Evolutionary conservation across 1,284 basidiomycete genomes (phyloP).

Genomic region (Cutaneotrichosporon spelunceum): DNA sequence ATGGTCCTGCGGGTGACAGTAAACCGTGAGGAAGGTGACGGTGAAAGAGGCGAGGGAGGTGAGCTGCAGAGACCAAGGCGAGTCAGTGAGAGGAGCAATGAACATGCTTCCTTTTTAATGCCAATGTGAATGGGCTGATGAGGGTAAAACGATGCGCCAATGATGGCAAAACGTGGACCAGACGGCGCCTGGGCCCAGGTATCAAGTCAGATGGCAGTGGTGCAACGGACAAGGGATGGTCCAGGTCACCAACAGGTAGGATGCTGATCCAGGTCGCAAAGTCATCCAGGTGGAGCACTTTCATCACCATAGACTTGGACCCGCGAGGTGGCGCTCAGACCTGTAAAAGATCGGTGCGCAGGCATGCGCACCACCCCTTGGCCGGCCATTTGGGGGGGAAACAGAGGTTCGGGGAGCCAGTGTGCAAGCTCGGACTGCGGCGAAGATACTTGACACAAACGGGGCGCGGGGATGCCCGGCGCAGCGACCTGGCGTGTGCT

Average conservation of each 20-base stretch:
- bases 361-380: background rate
- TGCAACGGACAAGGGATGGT: background rate
- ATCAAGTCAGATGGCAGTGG: background rate
- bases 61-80: background rate
- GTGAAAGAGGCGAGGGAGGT: background rate
- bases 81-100: background rate
- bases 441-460: background rate
- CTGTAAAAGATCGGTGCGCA: background rate
- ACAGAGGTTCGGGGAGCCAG: background rate
- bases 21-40: background rate
- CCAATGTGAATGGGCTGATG: background rate
- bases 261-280: too few species aligned
- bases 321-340: background rate
- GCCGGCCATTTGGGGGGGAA: background rate
- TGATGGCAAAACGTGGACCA: background rate
- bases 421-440: background rate
- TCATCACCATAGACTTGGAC: too few species aligned
- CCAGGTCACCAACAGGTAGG: too few species aligned
- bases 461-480: background rate
- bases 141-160: background rate
- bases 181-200: background rate
- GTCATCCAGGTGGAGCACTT: too few species aligned
- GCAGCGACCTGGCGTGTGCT: too few species aligned
- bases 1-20: background rate
- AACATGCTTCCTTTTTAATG: background rate